Conservation (phyloP, 352 stramenopile species). For the Globisporangium viniferum region DNA sequence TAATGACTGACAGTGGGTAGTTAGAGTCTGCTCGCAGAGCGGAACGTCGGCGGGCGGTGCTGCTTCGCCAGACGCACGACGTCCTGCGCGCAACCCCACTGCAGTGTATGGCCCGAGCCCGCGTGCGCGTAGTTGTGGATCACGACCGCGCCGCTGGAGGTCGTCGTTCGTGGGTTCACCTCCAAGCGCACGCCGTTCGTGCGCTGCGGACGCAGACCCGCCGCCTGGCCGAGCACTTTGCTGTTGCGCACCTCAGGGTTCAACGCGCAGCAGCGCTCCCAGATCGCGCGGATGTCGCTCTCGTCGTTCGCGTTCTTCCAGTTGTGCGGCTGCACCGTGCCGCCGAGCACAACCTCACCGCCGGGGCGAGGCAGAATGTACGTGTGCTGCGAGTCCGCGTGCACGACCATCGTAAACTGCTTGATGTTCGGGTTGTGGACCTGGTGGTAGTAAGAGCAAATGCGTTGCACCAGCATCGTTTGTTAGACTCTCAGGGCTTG, state of each 20-base stretch:
- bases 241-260: slow-evolving; percentile 42
- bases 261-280: slow-evolving; percentile 41
- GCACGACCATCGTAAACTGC: slow-evolving; percentile 46
- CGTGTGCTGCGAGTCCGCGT: slow-evolving; percentile 44
- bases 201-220: slow-evolving; percentile 44
- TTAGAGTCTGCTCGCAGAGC: slow-evolving; percentile 11
- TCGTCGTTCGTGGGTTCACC: slow-evolving; percentile 28
- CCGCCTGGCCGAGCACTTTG: slow-evolving; percentile 34
- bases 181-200: slow-evolving; percentile 43
- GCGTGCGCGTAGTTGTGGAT: slow-evolving; percentile 76
- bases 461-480: not conserved
- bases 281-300: slow-evolving; percentile 41
- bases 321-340: slow-evolving; percentile 64
- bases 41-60: slow-evolving; percentile 10
- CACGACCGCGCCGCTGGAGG: slow-evolving; percentile 32
- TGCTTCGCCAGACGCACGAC: slow-evolving; percentile 34
- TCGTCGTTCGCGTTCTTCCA: slow-evolving; percentile 40
- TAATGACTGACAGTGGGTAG: not conserved
- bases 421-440: slow-evolving; percentile 48
- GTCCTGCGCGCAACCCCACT: slow-evolving; percentile 62
- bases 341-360: slow-evolving; percentile 61
- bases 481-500: not conserved
- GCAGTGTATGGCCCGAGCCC: slow-evolving; percentile 65
- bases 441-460: slow-evolving; percentile 8
- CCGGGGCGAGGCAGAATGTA: slow-evolving; percentile 64